These are phyloP conservation scores for Aaosphaeria arxii DNA, from an alignment of 2,329 filamentous ascomycete genomes.

Conservation along the genomic window DNA sequence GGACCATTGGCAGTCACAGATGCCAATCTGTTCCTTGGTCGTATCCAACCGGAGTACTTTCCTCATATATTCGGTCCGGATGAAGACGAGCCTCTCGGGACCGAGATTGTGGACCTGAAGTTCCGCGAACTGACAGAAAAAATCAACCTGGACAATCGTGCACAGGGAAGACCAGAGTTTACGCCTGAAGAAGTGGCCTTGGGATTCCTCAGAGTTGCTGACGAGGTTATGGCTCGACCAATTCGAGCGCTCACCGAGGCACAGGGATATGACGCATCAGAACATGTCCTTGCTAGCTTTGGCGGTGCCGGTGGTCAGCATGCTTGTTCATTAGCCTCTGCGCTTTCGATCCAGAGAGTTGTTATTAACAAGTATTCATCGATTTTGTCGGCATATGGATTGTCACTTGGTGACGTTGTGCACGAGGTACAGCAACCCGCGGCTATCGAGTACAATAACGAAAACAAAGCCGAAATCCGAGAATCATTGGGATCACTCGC, in stretches of 20 bases:
- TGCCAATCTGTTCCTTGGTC: conserved; percentile 77
- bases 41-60: conserved; percentile 81
- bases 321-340: not conserved
- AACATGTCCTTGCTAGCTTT: not conserved
- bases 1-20: conserved; percentile 85
- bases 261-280: not conserved
- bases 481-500: too few species aligned
- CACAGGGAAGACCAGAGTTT: conserved; percentile 48
- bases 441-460: conserved; percentile 50
- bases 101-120: conserved; percentile 65
- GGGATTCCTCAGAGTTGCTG: conserved; percentile 71
- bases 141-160: conserved; percentile 62
- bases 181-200: conserved; percentile 76
- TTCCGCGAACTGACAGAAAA: conserved; percentile 70
- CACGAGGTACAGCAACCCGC: conserved; percentile 25
- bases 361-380: not conserved
- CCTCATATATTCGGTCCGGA: conserved; percentile 87
- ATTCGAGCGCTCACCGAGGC: not conserved
- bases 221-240: not conserved
- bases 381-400: not conserved
- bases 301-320: not conserved
- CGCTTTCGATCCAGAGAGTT: not conserved
- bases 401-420: conserved; percentile 40
- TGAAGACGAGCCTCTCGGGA: conserved; percentile 74
- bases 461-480: too few species aligned